Base-by-base conservation (phyloP, 2,329 filamentous ascomycete genomes). In the Sporothrix brunneoviolacea region DNA sequence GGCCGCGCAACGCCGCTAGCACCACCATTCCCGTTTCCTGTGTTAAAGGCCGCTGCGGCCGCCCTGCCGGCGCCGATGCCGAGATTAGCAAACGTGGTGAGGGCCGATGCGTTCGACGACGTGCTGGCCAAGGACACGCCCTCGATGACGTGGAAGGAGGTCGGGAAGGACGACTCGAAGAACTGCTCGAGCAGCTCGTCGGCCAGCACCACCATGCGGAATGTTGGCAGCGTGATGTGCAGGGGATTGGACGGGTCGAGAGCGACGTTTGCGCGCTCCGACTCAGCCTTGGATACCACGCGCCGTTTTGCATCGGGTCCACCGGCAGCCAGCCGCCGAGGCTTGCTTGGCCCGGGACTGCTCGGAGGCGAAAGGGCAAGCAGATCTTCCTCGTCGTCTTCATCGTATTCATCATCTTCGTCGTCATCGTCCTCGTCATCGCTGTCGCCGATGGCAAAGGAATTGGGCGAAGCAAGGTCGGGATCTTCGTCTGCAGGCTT, bases 121-220 rank as follows among this genome's bases (percentile, higher is more conserved):
- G 68, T 21, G 57, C 68, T 61, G 1, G 65, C 58, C 1, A 63
- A 59, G 12, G 62, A 54, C 6, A 64, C 56, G 24, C 76, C 77
- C 12, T 94, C 86, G 21, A 88, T 83, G 41, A 96, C 83, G 61
- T 88, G 89, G 78, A 98, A 94, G 1, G 90, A 95, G 46, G 87
- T 83, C 0, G 91, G 89, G 70, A 97, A 96, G 36, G 90, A 94
- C 1, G 88, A 88, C 69, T 98, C 93, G 65, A 98, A 98, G 70
- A 98, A 98, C 59, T 94, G 88, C 62, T 98, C 91, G 6, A 98
- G 80, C 1, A 94, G 78, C 66, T 98, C 93, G 62, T 98, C 93
- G 38, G 93, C 93, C 8, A 98, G 80, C 9, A 98, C 88, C 4
- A 98, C 90, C 93, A 98, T 98, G 57, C 93, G 86, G 77, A 98